Percentiles rank a stretch among this genome's conserved stretches.
Evolutionary conservation across 1,139 yeast genomes (phyloP).

Genomic region (Blastobotrys serpentis): DNA sequence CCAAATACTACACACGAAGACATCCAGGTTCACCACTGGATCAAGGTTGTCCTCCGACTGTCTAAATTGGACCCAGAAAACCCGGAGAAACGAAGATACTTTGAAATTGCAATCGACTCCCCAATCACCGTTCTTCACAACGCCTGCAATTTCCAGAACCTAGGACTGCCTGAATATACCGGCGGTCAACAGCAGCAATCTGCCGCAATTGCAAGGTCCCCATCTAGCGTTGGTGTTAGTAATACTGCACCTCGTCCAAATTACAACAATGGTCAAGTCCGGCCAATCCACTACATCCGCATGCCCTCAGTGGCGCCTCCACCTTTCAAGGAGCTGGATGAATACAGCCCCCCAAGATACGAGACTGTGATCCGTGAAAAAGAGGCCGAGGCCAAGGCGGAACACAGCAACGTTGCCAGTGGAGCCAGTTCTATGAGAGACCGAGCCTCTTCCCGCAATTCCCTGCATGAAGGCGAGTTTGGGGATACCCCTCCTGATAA

Average conservation of each 20-base stretch:
- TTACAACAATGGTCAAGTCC: conserved; percentile 11
- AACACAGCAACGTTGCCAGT: neutral
- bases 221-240: conserved; percentile 26
- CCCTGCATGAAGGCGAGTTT: neutral
- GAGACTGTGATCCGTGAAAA: conserved; percentile 12
- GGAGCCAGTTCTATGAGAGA: conserved; percentile 11
- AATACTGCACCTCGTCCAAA: neutral
- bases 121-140: conserved; percentile 75
- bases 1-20: conserved; percentile 79
- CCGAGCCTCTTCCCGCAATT: conserved; percentile 7
- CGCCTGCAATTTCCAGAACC: conserved; percentile 39
- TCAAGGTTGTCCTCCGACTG: conserved; percentile 77
- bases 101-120: conserved; percentile 87
- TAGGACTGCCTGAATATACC: conserved; percentile 42
- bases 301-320: conserved; percentile 48
- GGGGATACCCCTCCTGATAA: neutral
- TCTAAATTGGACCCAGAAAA: conserved; percentile 58
- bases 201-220: conserved; percentile 24
- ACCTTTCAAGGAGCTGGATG: conserved; percentile 42
- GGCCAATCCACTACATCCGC: conserved; percentile 45
- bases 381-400: conserved; percentile 9
- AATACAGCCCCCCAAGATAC: conserved; percentile 10
- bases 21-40: conserved; percentile 91
- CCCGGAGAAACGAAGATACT: conserved; percentile 70
- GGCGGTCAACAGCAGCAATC: conserved; percentile 16